A percentile compares a stretch with the other conserved stretches of the same genome.
phyloP scores from a whole-genome alignment of 106 monocot species.

The Gastrodia elata region DNA sequence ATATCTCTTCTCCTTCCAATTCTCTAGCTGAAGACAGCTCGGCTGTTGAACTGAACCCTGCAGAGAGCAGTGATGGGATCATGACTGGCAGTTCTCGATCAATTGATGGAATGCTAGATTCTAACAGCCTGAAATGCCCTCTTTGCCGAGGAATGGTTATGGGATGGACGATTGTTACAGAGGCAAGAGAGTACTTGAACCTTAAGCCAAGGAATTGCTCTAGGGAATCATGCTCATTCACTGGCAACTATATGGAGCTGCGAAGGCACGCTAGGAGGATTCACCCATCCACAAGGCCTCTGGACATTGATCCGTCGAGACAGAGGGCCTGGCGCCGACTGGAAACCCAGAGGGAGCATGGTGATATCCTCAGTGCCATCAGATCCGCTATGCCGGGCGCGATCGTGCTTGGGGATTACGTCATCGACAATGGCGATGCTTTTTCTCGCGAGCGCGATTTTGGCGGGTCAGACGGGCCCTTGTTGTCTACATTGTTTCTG shows the following conservation, averaged over 20 bases:
- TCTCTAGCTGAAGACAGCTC: neutral
- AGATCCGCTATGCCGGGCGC: constrained; percentile 78
- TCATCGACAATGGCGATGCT: constrained; percentile 37
- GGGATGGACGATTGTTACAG: constrained; percentile 54
- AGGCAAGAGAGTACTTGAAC: constrained; percentile 61
- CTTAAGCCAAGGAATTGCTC: constrained; percentile 63
- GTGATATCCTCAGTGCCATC: constrained; percentile 69
- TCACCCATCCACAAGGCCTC: constrained; percentile 62
- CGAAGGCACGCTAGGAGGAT: constrained; percentile 59
- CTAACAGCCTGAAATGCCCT: constrained; percentile 50
- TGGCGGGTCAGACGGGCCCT: constrained; percentile 31
- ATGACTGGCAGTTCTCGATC: neutral
- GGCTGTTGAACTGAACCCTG: neutral
- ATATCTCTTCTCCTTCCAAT: constrained; percentile 5
- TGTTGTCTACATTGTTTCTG: constrained; percentile 67
- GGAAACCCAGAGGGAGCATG: constrained; percentile 61
- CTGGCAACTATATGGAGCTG: constrained; percentile 65
- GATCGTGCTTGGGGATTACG: constrained; percentile 74
- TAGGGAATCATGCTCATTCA: constrained; percentile 64
- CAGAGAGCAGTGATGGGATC: neutral
- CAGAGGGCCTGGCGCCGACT: constrained; percentile 59
- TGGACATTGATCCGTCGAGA: constrained; percentile 55
- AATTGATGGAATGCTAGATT: neutral
- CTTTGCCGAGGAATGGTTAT: constrained; percentile 66
- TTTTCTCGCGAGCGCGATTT: constrained; percentile 20